These are phyloP conservation scores for Gyromitra esculenta DNA, from an alignment of 2,329 filamentous ascomycete genomes.

Conservation along the genomic window DNA sequence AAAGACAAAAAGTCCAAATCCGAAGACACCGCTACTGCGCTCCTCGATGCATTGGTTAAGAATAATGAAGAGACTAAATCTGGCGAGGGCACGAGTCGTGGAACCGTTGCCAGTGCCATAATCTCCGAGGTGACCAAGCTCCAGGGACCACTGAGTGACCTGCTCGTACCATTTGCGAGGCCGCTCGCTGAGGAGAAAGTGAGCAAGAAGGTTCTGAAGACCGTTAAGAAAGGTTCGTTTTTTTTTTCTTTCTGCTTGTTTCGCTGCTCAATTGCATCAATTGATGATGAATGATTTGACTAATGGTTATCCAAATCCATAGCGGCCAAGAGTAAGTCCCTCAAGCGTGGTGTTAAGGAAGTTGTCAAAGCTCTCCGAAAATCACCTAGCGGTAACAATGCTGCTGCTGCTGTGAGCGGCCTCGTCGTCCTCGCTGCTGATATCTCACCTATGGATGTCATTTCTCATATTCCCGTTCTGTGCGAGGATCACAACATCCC, in stretches of 20 bases:
- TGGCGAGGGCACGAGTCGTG: conserved; percentile 62
- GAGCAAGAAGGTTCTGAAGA: conserved; percentile 73
- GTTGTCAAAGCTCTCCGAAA: conserved; percentile 98
- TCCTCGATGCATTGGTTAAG: conserved; percentile 56
- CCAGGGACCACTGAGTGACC: conserved; percentile 61
- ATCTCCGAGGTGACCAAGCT: conserved; percentile 64
- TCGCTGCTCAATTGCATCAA: conserved; percentile 48
- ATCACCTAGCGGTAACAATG: conserved; percentile 75
- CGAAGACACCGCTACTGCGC: conserved; percentile 63
- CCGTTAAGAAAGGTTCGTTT: conserved; percentile 68
- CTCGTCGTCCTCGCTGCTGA: conserved; percentile 94
- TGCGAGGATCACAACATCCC: conserved; percentile 98
- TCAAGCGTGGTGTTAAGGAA: conserved; percentile 98
- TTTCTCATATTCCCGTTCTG: conserved; percentile 95
- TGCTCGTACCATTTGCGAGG: conserved; percentile 81
- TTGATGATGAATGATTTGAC: conserved; percentile 6
- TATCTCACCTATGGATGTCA: conserved; percentile 98
- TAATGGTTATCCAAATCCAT: conserved; percentile 50
- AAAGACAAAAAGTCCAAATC: conserved; percentile 63
- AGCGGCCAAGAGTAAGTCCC: conserved; percentile 94
- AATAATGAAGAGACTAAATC: conserved; percentile 59
- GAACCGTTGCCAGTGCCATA: conserved; percentile 62
- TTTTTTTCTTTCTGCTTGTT: not conserved
- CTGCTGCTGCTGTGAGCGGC: conserved; percentile 71
- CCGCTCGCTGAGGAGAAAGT: conserved; percentile 83